A percentile compares a stretch with the other conserved stretches of the same genome.
Conservation (phyloP, 2,329 filamentous ascomycete genomes). For the Purpureocillium lavendulum region DNA sequence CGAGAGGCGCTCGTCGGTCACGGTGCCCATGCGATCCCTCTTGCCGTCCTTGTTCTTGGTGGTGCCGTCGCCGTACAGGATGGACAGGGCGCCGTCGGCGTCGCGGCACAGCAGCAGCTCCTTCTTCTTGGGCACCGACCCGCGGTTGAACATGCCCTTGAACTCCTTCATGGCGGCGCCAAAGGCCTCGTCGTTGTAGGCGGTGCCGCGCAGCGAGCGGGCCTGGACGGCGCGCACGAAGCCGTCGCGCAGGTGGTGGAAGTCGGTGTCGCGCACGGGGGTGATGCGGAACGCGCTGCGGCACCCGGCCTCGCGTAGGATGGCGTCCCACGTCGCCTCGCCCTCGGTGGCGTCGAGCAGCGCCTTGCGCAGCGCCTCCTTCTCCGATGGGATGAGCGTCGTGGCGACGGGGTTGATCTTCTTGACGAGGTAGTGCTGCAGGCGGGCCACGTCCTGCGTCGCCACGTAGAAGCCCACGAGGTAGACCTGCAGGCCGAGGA, state of each 20-base stretch:
- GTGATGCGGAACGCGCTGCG: constrained; percentile 75
- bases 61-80: constrained; percentile 57
- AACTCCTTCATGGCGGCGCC: constrained; percentile 68
- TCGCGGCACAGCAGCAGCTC: constrained; percentile 69
- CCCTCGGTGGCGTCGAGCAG: constrained; percentile 64
- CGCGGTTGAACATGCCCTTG: constrained; percentile 72
- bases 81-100: constrained; percentile 53
- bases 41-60: constrained; percentile 27
- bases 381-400: constrained; percentile 75
- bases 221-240: constrained; percentile 80
- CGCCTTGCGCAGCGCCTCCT: constrained; percentile 58
- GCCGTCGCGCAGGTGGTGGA: constrained; percentile 83
- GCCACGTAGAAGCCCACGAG: constrained; percentile 89
- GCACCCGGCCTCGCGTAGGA: constrained; percentile 60
- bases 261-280: constrained; percentile 90
- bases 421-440: constrained; percentile 71
- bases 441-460: constrained; percentile 68
- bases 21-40: constrained; percentile 55
- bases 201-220: constrained; percentile 50
- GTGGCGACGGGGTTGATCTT: constrained; percentile 71
- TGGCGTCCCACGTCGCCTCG: constrained; percentile 64
- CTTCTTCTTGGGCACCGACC: constrained; percentile 70
- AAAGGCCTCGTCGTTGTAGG: constrained; percentile 65
- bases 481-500: constrained; percentile 86
- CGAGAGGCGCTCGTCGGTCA: constrained; percentile 72